Evolutionary conservation across 2,329 filamentous ascomycete genomes (phyloP), one percentile per base, ranked within the genome.

Genomic region (Monosporascus sp.): DNA sequence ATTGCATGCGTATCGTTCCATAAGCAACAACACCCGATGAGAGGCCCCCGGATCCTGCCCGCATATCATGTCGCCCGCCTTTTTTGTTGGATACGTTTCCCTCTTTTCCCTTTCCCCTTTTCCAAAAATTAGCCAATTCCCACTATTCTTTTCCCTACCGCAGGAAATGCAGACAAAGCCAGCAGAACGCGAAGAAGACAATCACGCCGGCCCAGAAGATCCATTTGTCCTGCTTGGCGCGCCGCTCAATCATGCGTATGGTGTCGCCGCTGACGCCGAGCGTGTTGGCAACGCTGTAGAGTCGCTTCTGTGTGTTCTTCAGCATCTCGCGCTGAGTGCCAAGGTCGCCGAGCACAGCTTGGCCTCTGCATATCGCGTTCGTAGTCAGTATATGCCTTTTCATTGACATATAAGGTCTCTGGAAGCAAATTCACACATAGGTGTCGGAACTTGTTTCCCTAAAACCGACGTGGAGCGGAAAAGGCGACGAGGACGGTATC

Each of bases 161-260:
- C 72, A 99, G 70, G 68, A 84, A 97, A 72, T 92, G 88, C 67
- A 99, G 68, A 52, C 96, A 91, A 59, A 94, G 74, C 85, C 91
- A 97, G 71, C 93, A 96, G 68, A 99, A 99, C 38, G 82, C 67
- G 64, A 97, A 89, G 71, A 99, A 99, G 37, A 94, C 72, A 5
- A 95, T 72, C 3, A 93, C 91, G 0, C 94, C 91, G 0, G 77
- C 88, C 80, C 88, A 89, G 70, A 99, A 99, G 37, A 99, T 96
- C 91, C 92, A 97, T 74, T 97, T 97, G 70, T 99, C 94, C 76
- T 97, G 89, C 70, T 85, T 88, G 49, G 94, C 91, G 58, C 94
- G 80, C 62, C 94, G 76, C 74, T 97, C 93, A 43, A 99, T 88
- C 91, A 94, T 97, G 47, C 94, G 85, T 60, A 99, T 99, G 2